These are phyloP conservation scores for Neurospora sublineolata DNA, from an alignment of 495 filamentous ascomycete genomes.

Conservation along the genomic window DNA sequence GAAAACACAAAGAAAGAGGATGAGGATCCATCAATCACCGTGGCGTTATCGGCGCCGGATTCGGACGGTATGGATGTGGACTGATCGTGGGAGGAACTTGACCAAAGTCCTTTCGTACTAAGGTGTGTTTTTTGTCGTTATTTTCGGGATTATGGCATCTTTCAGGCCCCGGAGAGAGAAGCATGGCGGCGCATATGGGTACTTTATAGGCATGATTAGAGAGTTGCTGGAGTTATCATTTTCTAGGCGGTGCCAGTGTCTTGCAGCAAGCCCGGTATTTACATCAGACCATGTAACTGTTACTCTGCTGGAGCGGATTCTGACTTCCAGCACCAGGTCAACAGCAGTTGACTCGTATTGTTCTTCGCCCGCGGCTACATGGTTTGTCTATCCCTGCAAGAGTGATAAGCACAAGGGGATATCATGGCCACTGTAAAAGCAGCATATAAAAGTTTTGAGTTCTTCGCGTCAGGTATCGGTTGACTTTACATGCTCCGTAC, in stretches of 20 bases:
- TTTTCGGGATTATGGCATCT: background rate
- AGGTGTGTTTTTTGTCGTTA: background rate
- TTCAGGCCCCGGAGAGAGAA: background rate
- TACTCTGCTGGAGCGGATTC: background rate
- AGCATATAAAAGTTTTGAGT: background rate
- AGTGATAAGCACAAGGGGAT: background rate
- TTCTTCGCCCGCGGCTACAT: background rate
- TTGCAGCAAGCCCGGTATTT: background rate
- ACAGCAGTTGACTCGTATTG: background rate
- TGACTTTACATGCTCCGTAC: background rate
- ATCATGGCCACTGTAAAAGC: background rate
- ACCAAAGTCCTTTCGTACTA: background rate
- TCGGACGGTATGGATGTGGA: conserved; percentile 18
- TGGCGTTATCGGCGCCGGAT: conserved; percentile 14
- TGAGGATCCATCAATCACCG: conserved; percentile 25
- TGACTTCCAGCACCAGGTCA: background rate
- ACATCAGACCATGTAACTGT: background rate
- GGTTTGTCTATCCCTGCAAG: background rate
- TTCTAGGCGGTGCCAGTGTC: background rate
- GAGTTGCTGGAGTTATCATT: background rate
- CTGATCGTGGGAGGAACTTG: conserved; percentile 2
- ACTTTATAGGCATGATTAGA: background rate
- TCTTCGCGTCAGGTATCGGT: background rate
- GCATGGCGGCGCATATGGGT: background rate
- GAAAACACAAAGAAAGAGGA: conserved; percentile 20